Base-by-base conservation (phyloP, 2,329 filamentous ascomycete genomes). In the Neofusicoccum umdonicola region DNA sequence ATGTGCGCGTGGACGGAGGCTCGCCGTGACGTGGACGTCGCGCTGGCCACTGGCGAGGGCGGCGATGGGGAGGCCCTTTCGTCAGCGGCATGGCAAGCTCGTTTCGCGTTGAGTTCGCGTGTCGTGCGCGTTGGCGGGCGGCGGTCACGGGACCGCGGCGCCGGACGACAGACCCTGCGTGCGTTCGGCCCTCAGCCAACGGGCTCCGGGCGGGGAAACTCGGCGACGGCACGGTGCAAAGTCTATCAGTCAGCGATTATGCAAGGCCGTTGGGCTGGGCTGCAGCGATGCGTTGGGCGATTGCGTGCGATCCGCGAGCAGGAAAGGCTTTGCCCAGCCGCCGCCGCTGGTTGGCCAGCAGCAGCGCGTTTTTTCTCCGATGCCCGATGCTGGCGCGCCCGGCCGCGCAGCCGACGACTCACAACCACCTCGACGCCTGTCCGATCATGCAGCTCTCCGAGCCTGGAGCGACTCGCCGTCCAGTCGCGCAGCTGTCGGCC, bases 181-280 rank as follows among this genome's bases (percentile, higher is more conserved):
- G 54, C 39, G 54, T 58, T 58, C 19, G 5, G 12, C 12, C 31
- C 13, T 22, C 50, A 22, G n/a, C 34, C 50, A 54, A 39, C 50
- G n/a, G 12, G 17, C 27, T 31, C 4, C 27, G 27, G 27, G 27
- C 27, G 27, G 27, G 27, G 27, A 31, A 6, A 6, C 27, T 31
- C 27, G 27, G 27, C 27, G 27, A 31, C 27, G 6, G 27, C 27
- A 31, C 27, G 27, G 1, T 31, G 27, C 4, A 13, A 22, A 31
- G 50, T 9, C 31, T 2, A 37, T 52, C 31, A 35, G 50, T 56
- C 52, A 31, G 56, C 41, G 56, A 47, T 60, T 47, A 60, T 60
- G 56, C 56, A 47, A 47, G 56, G 41, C 56, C 41, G 56, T 60
- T 60, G 56, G 41, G 39, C 15, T 58, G 54, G 54, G 54, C 54